Evolutionary conservation across 805 yeast species (phyloP).

Genomic region (Metschnikowia colocasiae): DNA sequence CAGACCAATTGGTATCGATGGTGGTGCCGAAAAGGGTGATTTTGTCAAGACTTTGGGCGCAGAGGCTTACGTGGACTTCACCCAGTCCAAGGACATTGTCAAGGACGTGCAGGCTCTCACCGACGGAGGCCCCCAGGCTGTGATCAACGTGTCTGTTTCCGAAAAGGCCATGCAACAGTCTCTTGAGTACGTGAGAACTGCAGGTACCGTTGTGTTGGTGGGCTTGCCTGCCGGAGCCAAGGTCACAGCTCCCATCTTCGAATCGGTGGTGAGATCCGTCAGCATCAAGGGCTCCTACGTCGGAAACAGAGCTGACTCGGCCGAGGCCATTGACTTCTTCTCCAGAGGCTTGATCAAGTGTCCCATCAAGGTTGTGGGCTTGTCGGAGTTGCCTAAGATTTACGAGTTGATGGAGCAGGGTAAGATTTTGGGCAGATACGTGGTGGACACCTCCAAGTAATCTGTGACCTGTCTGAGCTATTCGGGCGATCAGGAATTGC

Average conservation of each 20-base stretch:
- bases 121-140: slow-evolving; percentile 75
- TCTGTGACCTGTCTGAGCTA: background rate
- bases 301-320: slow-evolving; percentile 84
- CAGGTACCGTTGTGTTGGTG: slow-evolving; percentile 42
- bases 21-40: slow-evolving; percentile 59
- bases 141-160: slow-evolving; percentile 70
- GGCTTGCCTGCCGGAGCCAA: slow-evolving; percentile 81
- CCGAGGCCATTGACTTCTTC: slow-evolving; percentile 76
- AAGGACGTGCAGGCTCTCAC: slow-evolving; percentile 54
- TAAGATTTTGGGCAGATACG: slow-evolving; percentile 84
- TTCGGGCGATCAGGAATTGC: background rate
- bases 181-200: slow-evolving; percentile 38
- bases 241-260: slow-evolving; percentile 65
- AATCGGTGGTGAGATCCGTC: slow-evolving; percentile 69
- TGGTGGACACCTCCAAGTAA: slow-evolving; percentile 60
- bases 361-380: slow-evolving; percentile 72
- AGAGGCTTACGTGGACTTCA: slow-evolving; percentile 26
- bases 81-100: slow-evolving; percentile 49
- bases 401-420: slow-evolving; percentile 80
- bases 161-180: slow-evolving; percentile 55
- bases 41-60: slow-evolving; percentile 36
- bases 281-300: slow-evolving; percentile 79
- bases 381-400: slow-evolving; percentile 65
- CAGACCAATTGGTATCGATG: slow-evolving; percentile 69
- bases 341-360: slow-evolving; percentile 66